Conservation (phyloP, 2,329 filamentous ascomycete genomes). For the Xylaria sp. region DNA sequence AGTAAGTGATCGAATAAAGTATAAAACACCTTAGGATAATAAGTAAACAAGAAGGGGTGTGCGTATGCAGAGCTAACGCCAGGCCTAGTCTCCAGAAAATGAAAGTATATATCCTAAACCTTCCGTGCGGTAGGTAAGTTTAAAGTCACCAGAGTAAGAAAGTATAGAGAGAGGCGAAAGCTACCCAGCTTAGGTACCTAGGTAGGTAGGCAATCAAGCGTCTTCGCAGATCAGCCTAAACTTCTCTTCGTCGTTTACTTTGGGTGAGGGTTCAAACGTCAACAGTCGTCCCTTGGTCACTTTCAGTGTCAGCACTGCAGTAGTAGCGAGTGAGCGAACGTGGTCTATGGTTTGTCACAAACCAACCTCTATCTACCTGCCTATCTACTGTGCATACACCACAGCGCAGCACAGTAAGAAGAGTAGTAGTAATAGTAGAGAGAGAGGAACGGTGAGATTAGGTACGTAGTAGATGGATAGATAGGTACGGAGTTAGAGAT, state of each 20-base stretch:
- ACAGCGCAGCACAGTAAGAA: slow-evolving; percentile 11
- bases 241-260: background rate
- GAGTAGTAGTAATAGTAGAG: background rate
- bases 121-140: slow-evolving; percentile 2
- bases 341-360: slow-evolving; percentile 7
- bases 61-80: slow-evolving; percentile 24
- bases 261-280: slow-evolving; percentile 4
- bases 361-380: slow-evolving; percentile 1
- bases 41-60: background rate
- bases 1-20: background rate
- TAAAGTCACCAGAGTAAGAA: background rate
- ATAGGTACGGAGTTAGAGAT: too few species aligned
- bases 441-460: background rate
- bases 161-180: slow-evolving; percentile 8
- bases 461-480: too few species aligned
- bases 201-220: slow-evolving; percentile 2
- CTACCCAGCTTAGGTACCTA: too few species aligned
- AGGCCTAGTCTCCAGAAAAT: slow-evolving; percentile 22
- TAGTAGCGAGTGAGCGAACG: background rate
- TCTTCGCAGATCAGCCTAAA: slow-evolving; percentile 6
- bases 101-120: slow-evolving; percentile 20
- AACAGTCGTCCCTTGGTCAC: slow-evolving; percentile 11
- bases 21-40: background rate
- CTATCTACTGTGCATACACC: background rate
- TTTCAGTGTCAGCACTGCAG: slow-evolving; percentile 4